phyloP scores from a whole-genome alignment of 2,329 filamentous ascomycete genomes.

The Cladosporium velox region DNA sequence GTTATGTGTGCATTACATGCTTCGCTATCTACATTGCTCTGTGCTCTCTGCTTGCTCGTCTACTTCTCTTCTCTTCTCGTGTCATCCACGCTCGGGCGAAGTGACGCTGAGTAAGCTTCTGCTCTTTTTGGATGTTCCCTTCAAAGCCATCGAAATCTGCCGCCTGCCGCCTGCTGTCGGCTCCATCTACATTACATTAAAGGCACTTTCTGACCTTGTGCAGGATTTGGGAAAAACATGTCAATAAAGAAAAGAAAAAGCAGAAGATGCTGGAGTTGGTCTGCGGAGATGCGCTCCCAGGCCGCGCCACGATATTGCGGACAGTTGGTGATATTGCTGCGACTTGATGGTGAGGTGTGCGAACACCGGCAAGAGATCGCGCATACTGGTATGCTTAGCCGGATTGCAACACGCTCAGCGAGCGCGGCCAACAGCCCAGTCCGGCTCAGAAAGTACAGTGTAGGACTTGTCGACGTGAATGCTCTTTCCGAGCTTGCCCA shows the following conservation, averaged over 20 bases:
- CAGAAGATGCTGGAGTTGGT: not conserved
- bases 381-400: not conserved
- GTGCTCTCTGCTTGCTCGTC: not conserved
- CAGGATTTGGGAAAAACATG: not conserved
- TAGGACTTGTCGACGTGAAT: slow-evolving; percentile 31
- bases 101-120: not conserved
- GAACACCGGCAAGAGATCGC: not conserved
- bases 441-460: slow-evolving; percentile 23
- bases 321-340: not conserved
- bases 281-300: not conserved
- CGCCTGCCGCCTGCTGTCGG: slow-evolving; percentile 5
- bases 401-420: not conserved
- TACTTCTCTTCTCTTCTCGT: not conserved
- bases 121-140: not conserved
- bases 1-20: slow-evolving; percentile 4
- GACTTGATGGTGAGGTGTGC: not conserved
- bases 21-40: not conserved
- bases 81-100: not conserved
- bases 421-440: slow-evolving; percentile 14
- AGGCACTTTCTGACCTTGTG: slow-evolving; percentile 4
- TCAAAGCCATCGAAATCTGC: not conserved
- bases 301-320: not conserved
- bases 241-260: not conserved
- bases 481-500: slow-evolving; percentile 25
- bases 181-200: slow-evolving; percentile 5